Evolutionary conservation across 495 filamentous ascomycete species (phyloP).

Genomic region (Aspergillus avenaceus): DNA sequence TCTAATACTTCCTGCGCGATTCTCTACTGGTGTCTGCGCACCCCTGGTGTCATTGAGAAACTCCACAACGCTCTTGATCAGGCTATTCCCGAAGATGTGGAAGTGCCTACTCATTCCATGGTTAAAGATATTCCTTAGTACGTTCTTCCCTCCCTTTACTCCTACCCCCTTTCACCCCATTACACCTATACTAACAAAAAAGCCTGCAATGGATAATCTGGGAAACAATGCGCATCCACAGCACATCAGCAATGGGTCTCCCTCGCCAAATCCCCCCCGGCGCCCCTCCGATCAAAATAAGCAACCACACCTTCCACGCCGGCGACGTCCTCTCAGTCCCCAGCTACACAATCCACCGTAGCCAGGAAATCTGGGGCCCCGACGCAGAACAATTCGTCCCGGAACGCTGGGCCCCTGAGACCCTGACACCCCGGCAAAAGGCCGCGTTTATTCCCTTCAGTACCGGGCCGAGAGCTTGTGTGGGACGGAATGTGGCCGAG

Average conservation of each 20-base stretch:
- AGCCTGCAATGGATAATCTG: conserved; percentile 73
- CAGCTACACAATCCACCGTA: conserved; percentile 84
- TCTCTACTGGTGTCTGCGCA: conserved; percentile 68
- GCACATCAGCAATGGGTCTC: conserved; percentile 82
- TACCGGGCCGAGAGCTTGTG: conserved; percentile 75
- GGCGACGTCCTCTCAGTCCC: conserved; percentile 80
- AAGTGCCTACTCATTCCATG: conserved; percentile 65
- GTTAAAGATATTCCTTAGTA: conserved; percentile 74
- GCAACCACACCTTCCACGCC: conserved; percentile 62
- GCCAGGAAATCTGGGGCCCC: conserved; percentile 73
- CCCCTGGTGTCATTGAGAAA: conserved; percentile 66
- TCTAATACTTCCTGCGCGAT: conserved; percentile 86
- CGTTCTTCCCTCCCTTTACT: conserved; percentile 10
- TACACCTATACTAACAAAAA: neutral
- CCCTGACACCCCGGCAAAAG: conserved; percentile 62
- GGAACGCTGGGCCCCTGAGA: conserved; percentile 63
- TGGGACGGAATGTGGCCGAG: conserved; percentile 85
- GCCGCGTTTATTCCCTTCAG: conserved; percentile 83
- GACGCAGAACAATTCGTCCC: conserved; percentile 78
- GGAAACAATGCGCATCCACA: conserved; percentile 88
- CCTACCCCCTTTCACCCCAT: neutral
- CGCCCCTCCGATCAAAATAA: conserved; percentile 49
- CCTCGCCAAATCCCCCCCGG: conserved; percentile 71
- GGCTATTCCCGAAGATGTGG: conserved; percentile 54
- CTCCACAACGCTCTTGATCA: conserved; percentile 70